Conservation (phyloP, 352 stramenopile species). For the Aphanomyces invadans region DNA sequence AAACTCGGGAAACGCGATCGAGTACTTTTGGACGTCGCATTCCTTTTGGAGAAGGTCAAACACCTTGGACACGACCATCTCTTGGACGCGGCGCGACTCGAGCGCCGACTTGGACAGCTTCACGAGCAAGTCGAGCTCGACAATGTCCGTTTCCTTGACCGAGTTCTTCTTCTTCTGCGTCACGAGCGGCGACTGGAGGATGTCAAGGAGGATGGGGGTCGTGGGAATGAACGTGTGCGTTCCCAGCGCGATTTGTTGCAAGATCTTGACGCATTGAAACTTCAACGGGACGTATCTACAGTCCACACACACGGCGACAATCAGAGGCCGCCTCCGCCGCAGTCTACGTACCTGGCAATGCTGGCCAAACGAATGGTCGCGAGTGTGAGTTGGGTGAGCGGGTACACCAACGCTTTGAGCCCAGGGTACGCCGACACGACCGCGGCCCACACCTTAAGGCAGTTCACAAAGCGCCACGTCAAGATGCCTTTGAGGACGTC, state of each 20-base stretch:
- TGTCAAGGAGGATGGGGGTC: slow-evolving; percentile 88
- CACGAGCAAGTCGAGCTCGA: slow-evolving; percentile 78
- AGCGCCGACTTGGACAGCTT: slow-evolving; percentile 89
- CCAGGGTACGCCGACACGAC: slow-evolving; percentile 90
- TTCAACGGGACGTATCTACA: slow-evolving; percentile 82
- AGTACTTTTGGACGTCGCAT: slow-evolving; percentile 93
- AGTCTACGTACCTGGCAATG: slow-evolving; percentile 47
- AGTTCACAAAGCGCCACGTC: slow-evolving; percentile 99
- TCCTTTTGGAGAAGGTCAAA: slow-evolving; percentile 93
- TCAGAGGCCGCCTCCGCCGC: slow-evolving; percentile 30
- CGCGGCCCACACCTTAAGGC: slow-evolving; percentile 93
- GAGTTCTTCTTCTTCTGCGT: slow-evolving; percentile 31
- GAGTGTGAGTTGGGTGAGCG: slow-evolving; percentile 87
- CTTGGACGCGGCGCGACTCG: slow-evolving; percentile 80
- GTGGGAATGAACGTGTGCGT: slow-evolving; percentile 95
- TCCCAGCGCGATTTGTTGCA: slow-evolving; percentile 93
- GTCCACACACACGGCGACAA: slow-evolving; percentile 43
- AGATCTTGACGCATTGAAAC: slow-evolving; percentile 94
- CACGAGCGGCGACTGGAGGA: slow-evolving; percentile 56
- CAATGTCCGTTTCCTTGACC: slow-evolving; percentile 33
- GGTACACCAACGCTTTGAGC: slow-evolving; percentile 92
- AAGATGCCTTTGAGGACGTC: slow-evolving; percentile 86
- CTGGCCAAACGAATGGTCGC: slow-evolving; percentile 68
- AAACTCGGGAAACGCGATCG: slow-evolving; percentile 93
- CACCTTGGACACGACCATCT: slow-evolving; percentile 84